A percentile compares a stretch with the other conserved stretches of the same genome.
Conservation (phyloP, 805 yeast genomes). For the Candida glaebosa region DNA sequence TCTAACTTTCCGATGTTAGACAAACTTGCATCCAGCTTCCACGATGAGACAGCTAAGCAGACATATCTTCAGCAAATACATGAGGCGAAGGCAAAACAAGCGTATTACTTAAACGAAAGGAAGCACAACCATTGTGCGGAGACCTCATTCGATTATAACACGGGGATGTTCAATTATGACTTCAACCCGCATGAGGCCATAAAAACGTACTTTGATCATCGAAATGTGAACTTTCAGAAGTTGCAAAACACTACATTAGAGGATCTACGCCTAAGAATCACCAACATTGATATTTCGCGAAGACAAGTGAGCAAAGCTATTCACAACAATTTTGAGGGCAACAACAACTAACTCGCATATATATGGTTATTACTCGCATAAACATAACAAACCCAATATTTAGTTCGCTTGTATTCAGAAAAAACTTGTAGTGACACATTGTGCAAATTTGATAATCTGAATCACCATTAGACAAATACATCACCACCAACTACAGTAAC, state of each 20-base stretch:
- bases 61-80: constrained; percentile 8
- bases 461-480: too few species aligned
- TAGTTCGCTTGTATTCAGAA: too few species aligned
- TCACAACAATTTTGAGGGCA: neutral
- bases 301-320: constrained; percentile 7
- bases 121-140: neutral
- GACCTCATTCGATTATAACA: constrained; percentile 16
- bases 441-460: too few species aligned
- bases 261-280: constrained; percentile 3
- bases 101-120: neutral
- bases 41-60: constrained; percentile 3
- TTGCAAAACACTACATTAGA: neutral
- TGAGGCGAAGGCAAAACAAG: constrained; percentile 5
- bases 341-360: neutral
- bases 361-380: neutral
- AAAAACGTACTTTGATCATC: constrained; percentile 1
- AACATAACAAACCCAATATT: constrained; percentile 1
- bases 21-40: constrained; percentile 1
- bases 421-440: too few species aligned
- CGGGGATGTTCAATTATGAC: constrained; percentile 26
- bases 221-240: neutral
- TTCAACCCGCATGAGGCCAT: constrained; percentile 14
- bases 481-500: too few species aligned
- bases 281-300: constrained; percentile 7
- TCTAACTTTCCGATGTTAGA: constrained; percentile 18